Evolutionary conservation across 768 basidiomycete genomes (phyloP).

Genomic region (Neoboletus subvelutipes): DNA sequence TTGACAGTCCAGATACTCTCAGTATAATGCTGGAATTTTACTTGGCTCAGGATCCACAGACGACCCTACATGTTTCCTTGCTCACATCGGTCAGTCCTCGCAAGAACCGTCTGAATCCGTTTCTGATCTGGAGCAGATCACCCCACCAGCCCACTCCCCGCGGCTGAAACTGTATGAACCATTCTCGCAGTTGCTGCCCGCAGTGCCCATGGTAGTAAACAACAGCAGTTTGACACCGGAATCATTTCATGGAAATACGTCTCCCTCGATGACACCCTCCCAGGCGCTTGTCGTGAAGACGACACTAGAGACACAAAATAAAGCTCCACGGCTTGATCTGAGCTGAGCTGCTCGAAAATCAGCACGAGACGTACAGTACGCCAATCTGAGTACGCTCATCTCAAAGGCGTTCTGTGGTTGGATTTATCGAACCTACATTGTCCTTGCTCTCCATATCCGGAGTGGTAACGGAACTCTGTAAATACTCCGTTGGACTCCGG

Average conservation of each 20-base stretch:
- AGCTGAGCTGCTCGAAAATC: slow-evolving; percentile 18
- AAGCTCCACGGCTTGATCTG: slow-evolving; percentile 25
- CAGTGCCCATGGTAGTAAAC: slow-evolving; percentile 27
- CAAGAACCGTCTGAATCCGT: neutral
- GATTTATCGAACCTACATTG: neutral
- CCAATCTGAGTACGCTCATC: neutral
- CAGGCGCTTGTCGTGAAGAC: slow-evolving; percentile 15
- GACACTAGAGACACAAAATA: slow-evolving; percentile 18
- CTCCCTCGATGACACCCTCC: slow-evolving; percentile 41
- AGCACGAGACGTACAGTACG: neutral
- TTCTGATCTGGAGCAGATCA: slow-evolving; percentile 39
- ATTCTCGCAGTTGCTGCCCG: slow-evolving; percentile 33
- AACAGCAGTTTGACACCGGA: slow-evolving; percentile 50
- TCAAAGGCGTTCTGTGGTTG: neutral
- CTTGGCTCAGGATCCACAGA: slow-evolving; percentile 53
- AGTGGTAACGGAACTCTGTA: slow-evolving; percentile 1
- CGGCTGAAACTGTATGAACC: slow-evolving; percentile 43
- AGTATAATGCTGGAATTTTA: slow-evolving; percentile 74
- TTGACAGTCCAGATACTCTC: slow-evolving; percentile 50
- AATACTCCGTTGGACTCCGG: neutral
- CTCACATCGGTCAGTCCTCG: slow-evolving; percentile 49
- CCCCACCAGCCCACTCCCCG: slow-evolving; percentile 43
- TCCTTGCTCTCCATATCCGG: neutral
- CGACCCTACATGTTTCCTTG: slow-evolving; percentile 48
- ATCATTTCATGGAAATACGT: slow-evolving; percentile 58